Evolutionary conservation across 352 stramenopile species (phyloP), one percentile per base, ranked within the genome.

Genomic region (Phytophthora lateralis): DNA sequence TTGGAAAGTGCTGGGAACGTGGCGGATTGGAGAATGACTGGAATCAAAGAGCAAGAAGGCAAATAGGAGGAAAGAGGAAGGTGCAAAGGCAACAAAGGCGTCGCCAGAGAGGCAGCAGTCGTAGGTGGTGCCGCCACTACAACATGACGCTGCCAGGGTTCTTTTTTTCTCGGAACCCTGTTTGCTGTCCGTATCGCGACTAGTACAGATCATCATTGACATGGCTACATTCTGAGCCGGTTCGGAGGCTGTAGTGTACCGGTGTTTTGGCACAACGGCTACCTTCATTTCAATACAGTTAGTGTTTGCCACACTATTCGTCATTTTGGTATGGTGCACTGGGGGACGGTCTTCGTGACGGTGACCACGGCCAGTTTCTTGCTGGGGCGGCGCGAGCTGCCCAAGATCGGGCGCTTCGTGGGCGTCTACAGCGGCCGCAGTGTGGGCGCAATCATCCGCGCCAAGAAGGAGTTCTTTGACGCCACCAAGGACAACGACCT

Each of bases 381-480:
- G 37, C 73, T 93, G 18, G 84, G 84, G 1, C 66, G 82, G 11
- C 83, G 85, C 49, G 84, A 93, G 61, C 66, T 93, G 58, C 84
- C 80, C 21, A 88, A 89, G 69, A 66, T 91, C 45, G 82, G 76
- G 2, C 79, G 73, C 50, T 79, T 88, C 24, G 21, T 86, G 10
- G 84, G 84, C 0, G 18, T 82, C 14, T 90, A 89, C 66, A 76
- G 68, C 24, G 84, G 84, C 1, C 79, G 84, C 45, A 80, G 74
- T 0, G 73, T 93, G 8, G 84, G 84, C 24, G 84, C 84, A 8
- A 82, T 91, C 39, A 53, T 93, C 26, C 84, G 84, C 44, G 84
- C 84, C 32, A 93, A 93, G 65, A 85, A 90, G 43, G 81, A 93
- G 70, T 93, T 91, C 63, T 93, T 91, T 47, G 80, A 93, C 67